A percentile compares a stretch with the other conserved stretches of the same genome.
Evolutionary conservation across 2,329 filamentous ascomycete species (phyloP).

Genomic region (Alternaria panax): DNA sequence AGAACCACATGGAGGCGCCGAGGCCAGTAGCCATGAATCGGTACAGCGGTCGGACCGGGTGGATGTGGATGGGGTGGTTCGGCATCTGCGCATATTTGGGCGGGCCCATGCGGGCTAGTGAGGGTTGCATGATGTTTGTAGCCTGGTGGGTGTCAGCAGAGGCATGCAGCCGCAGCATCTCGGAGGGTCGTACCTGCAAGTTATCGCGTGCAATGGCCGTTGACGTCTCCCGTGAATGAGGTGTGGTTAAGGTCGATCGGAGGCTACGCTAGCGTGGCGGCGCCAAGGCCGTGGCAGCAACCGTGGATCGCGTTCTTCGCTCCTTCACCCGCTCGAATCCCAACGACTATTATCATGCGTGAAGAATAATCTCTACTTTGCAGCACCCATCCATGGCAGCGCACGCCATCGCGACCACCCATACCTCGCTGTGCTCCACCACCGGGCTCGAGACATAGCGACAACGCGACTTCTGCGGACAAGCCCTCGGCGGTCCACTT

Average conservation of each 20-base stretch:
- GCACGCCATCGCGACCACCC: slow-evolving; percentile 19
- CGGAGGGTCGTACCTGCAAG: slow-evolving; percentile 28
- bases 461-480: slow-evolving; percentile 9
- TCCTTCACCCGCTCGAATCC: slow-evolving; percentile 20
- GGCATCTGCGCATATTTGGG: slow-evolving; percentile 50
- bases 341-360: slow-evolving; percentile 20
- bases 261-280: slow-evolving; percentile 21
- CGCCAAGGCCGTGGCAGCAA: slow-evolving; percentile 28
- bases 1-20: slow-evolving; percentile 99
- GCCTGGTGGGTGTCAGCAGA: slow-evolving; percentile 28
- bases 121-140: slow-evolving; percentile 37
- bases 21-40: slow-evolving; percentile 85
- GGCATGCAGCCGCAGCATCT: not conserved
- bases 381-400: slow-evolving; percentile 32
- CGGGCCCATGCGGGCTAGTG: slow-evolving; percentile 44
- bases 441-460: slow-evolving; percentile 23
- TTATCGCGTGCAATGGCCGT: slow-evolving; percentile 44
- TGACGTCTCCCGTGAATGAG: slow-evolving; percentile 24
- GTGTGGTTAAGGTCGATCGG: slow-evolving; percentile 37
- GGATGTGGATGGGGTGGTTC: slow-evolving; percentile 64
- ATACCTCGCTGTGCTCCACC: slow-evolving; percentile 8
- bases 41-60: slow-evolving; percentile 74
- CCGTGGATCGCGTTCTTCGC: slow-evolving; percentile 28
- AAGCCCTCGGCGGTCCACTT: slow-evolving; percentile 23
- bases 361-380: slow-evolving; percentile 24